Percentiles rank a stretch among this genome's conserved stretches.
phyloP scores from a whole-genome alignment of 1,284 basidiomycete species.

The Salmacisia buchloeana region DNA sequence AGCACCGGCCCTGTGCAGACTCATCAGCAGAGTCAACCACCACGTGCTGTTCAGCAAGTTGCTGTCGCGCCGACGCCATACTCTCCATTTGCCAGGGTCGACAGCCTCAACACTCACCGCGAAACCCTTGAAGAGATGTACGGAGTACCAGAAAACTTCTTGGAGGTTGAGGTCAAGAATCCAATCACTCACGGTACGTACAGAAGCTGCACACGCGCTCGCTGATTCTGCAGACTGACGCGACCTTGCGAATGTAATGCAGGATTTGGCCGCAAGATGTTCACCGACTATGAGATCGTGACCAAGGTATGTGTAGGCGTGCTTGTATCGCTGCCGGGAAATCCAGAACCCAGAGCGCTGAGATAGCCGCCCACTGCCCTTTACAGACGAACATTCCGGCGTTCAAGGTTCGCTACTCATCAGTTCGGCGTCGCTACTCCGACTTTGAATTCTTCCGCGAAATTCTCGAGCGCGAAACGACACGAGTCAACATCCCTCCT shows the following conservation, averaged over 20 bases:
- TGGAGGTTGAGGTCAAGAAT: conserved; percentile 96
- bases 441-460: conserved; percentile 99
- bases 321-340: no score
- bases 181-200: conserved; percentile 87
- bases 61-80: conserved; percentile 26
- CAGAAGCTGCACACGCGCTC: background rate
- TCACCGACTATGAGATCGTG: conserved; percentile 97
- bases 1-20: background rate
- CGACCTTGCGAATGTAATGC: background rate
- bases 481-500: conserved; percentile 91
- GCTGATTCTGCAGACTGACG: background rate
- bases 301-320: conserved; percentile 82
- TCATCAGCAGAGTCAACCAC: background rate
- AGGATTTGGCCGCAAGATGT: conserved; percentile 73
- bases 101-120: conserved; percentile 28
- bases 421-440: conserved; percentile 89
- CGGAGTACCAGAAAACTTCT: conserved; percentile 76
- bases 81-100: conserved; percentile 47
- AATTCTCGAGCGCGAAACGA: conserved; percentile 92
- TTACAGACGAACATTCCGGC: conserved; percentile 95
- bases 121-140: conserved; percentile 84
- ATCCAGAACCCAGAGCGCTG: background rate
- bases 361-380: no score
- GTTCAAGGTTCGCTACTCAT: conserved; percentile 90
- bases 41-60: no score